Conservation (phyloP, 2,329 filamentous ascomycete species). For the Aspergillus sojae region DNA sequence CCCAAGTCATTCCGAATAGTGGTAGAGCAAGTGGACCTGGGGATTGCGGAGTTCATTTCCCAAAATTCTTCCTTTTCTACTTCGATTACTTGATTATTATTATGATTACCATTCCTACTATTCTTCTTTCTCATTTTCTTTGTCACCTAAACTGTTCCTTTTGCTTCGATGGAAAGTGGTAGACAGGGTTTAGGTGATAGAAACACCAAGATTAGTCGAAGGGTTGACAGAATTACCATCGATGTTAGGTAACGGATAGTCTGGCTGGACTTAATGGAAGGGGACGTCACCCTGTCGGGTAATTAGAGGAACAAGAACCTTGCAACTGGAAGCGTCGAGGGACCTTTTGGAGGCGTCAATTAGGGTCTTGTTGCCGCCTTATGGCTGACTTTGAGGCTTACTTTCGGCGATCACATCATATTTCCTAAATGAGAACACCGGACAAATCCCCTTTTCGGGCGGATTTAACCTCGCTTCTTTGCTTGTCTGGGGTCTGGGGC, state of each 20-base stretch:
- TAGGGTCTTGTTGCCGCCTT: neutral
- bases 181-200: neutral
- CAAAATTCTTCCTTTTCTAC: slow-evolving; percentile 10
- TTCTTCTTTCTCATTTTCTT: neutral
- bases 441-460: neutral
- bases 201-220: neutral
- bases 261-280: no score
- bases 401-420: slow-evolving; percentile 3
- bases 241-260: neutral
- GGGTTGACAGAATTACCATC: neutral
- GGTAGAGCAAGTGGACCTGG: slow-evolving; percentile 15
- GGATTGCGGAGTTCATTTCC: slow-evolving; percentile 24
- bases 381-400: neutral
- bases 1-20: slow-evolving; percentile 10
- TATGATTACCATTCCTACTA: no score
- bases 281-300: neutral
- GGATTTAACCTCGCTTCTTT: no score
- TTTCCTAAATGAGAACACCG: slow-evolving; percentile 1
- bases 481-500: neutral
- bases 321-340: neutral
- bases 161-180: neutral
- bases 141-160: neutral
- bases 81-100: neutral
- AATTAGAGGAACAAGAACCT: neutral
- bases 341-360: neutral